Conservation (phyloP, 2,329 filamentous ascomycete genomes). For the Ceratocystiopsis minuta region DNA sequence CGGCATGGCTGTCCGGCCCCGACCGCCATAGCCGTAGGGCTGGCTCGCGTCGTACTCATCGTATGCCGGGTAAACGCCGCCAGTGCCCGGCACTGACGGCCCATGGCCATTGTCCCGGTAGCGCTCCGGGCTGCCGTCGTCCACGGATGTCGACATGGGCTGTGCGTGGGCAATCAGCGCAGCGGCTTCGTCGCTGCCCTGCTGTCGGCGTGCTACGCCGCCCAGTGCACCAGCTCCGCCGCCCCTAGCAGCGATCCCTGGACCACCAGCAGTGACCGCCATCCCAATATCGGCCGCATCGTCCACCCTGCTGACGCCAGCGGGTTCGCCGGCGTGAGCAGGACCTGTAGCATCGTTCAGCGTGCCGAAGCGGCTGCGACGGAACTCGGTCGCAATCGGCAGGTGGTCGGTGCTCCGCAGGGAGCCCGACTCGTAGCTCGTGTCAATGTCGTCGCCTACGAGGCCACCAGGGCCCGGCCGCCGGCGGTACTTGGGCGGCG, state of each 20-base stretch:
- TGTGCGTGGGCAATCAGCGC: constrained; percentile 20
- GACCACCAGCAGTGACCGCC: neutral
- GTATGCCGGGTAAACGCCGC: no score
- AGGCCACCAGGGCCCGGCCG: neutral
- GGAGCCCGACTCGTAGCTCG: constrained; percentile 7
- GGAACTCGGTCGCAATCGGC: constrained; percentile 22
- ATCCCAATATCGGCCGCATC: neutral
- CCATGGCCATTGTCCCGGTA: constrained; percentile 1
- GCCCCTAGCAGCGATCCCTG: neutral
- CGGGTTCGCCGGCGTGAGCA: neutral
- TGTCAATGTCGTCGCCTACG: constrained; percentile 6
- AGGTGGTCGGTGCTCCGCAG: constrained; percentile 21
- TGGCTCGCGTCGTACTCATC: no score
- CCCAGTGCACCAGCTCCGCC: neutral
- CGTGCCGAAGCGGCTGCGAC: constrained; percentile 14
- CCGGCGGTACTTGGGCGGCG: constrained; percentile 1
- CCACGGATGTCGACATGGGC: constrained; percentile 12
- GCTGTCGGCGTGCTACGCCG: neutral
- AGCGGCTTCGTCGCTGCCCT: constrained; percentile 13
- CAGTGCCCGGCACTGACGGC: no score
- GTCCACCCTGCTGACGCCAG: neutral
- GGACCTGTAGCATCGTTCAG: constrained; percentile 1
- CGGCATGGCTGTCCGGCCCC: no score
- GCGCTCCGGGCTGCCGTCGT: constrained; percentile 4
- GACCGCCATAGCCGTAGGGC: no score